Conservation (phyloP, 2,329 filamentous ascomycete species). For the Cladosporium velox region DNA sequence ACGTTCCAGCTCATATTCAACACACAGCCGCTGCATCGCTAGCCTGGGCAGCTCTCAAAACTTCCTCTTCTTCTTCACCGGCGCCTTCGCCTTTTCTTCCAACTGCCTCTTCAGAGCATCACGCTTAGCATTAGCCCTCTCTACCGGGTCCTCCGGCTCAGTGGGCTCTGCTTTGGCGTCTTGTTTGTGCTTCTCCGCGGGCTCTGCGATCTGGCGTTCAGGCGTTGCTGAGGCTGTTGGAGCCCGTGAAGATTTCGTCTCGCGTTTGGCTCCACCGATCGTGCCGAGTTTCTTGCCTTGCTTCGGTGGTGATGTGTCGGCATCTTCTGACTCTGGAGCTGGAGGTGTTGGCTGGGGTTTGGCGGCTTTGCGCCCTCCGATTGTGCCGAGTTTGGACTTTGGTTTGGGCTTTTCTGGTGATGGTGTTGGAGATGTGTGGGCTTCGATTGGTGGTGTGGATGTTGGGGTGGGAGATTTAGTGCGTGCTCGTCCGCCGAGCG, state of each 20-base stretch:
- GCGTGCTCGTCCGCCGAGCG: slow-evolving; percentile 24
- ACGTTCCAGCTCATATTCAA: no score
- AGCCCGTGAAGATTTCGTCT: neutral
- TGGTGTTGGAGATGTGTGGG: neutral
- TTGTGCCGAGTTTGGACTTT: slow-evolving; percentile 27
- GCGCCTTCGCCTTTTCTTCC: slow-evolving; percentile 53
- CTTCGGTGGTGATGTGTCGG: neutral
- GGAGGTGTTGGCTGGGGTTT: neutral
- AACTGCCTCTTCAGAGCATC: slow-evolving; percentile 58
- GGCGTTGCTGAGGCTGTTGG: neutral
- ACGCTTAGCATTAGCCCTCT: slow-evolving; percentile 57
- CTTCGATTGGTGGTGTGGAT: neutral
- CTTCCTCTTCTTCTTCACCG: slow-evolving; percentile 59
- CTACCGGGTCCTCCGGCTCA: slow-evolving; percentile 36
- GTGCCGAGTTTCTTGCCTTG: slow-evolving; percentile 26
- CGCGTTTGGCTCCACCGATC: slow-evolving; percentile 24
- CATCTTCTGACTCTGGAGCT: neutral
- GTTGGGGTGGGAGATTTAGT: neutral
- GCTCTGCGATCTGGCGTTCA: neutral
- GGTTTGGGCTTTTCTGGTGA: slow-evolving; percentile 11
- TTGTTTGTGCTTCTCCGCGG: neutral
- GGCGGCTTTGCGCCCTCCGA: slow-evolving; percentile 27
- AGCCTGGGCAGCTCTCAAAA: slow-evolving; percentile 43
- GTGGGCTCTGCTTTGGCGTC: neutral
- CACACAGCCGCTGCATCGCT: no score